A percentile compares a stretch with the other conserved stretches of the same genome.
phyloP scores from a whole-genome alignment of 768 basidiomycete genomes.

The Lentinula edodes region DNA sequence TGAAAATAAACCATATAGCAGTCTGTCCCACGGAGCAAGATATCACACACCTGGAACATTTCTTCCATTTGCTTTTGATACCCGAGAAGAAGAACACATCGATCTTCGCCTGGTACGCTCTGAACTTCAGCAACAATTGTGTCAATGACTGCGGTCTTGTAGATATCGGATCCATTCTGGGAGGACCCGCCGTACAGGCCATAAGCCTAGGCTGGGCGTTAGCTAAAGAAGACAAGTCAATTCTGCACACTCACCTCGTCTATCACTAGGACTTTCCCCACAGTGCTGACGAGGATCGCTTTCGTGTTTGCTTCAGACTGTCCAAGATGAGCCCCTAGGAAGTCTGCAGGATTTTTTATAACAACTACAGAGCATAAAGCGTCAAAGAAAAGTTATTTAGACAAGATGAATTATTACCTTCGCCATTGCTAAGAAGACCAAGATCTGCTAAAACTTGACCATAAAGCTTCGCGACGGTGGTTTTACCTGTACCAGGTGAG shows the following conservation, averaged over 20 bases:
- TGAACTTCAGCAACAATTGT: slow-evolving; percentile 44
- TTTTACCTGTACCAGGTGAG: slow-evolving; percentile 69
- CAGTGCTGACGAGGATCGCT: slow-evolving; percentile 40
- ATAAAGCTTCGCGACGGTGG: slow-evolving; percentile 63
- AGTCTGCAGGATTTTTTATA: slow-evolving; percentile 64
- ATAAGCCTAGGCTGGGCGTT: slow-evolving; percentile 27
- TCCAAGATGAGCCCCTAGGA: slow-evolving; percentile 52
- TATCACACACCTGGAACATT: slow-evolving; percentile 58
- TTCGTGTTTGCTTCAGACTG: slow-evolving; percentile 63
- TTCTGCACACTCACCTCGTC: slow-evolving; percentile 26
- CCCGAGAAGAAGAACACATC: slow-evolving; percentile 38
- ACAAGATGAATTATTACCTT: slow-evolving; percentile 36
- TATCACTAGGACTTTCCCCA: slow-evolving; percentile 41
- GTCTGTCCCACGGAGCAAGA: neutral
- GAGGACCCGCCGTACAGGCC: slow-evolving; percentile 33
- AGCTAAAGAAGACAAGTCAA: neutral
- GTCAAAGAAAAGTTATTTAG: neutral
- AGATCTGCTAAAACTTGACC: slow-evolving; percentile 58
- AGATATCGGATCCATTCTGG: slow-evolving; percentile 22
- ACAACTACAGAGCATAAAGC: slow-evolving; percentile 36
- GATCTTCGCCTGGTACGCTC: slow-evolving; percentile 39
- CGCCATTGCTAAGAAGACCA: slow-evolving; percentile 59
- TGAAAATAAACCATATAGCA: slow-evolving; percentile 15
- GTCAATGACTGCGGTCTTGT: slow-evolving; percentile 39
- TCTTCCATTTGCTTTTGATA: slow-evolving; percentile 42